phyloP scores from a whole-genome alignment of 2,329 filamentous ascomycete species.

The Aspergillus oerlinghausenensis region DNA sequence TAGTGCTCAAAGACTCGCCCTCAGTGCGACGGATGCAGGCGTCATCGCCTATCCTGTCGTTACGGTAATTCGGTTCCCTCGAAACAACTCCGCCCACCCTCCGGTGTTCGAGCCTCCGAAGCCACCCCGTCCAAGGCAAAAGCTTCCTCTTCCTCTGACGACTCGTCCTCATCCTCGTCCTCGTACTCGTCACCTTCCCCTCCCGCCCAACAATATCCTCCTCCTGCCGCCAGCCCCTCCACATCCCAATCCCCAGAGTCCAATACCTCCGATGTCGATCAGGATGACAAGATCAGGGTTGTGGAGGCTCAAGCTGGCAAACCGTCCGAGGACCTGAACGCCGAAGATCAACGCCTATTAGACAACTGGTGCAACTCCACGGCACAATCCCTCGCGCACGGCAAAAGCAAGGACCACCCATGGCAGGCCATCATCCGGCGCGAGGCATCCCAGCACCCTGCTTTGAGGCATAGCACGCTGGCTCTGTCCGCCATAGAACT shows the following conservation, averaged over 20 bases:
- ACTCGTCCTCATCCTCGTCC: background rate
- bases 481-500: constrained; percentile 4
- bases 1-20: background rate
- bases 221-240: background rate
- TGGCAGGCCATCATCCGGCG: constrained; percentile 6
- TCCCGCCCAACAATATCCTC: background rate
- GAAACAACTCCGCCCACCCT: background rate
- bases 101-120: background rate
- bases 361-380: constrained; percentile 1
- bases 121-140: background rate
- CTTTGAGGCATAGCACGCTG: constrained; percentile 4
- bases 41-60: background rate
- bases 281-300: background rate
- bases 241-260: background rate
- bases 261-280: background rate
- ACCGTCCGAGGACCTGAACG: background rate
- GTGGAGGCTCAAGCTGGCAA: background rate
- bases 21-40: background rate
- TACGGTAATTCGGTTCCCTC: background rate
- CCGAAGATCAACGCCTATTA: background rate
- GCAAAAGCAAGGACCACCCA: constrained; percentile 2
- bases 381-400: background rate
- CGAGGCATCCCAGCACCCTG: background rate
- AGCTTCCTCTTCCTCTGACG: background rate
- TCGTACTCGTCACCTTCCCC: background rate